phyloP scores from a whole-genome alignment of 1,284 basidiomycete species.

The Ceratobasidium sp. region DNA sequence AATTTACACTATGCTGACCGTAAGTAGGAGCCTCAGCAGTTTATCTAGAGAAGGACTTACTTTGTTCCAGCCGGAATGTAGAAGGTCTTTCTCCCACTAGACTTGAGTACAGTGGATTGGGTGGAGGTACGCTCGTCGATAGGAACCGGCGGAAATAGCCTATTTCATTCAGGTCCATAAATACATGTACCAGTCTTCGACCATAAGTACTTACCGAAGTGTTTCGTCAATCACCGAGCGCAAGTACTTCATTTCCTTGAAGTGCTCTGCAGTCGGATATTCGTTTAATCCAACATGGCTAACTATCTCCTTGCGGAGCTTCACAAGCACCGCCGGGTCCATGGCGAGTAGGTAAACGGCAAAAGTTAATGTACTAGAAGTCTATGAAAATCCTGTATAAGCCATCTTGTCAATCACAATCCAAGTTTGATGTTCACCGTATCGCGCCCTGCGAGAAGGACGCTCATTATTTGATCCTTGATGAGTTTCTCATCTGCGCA shows the following conservation, averaged over 20 bases:
- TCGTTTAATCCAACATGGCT: conserved; percentile 25
- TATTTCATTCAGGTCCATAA: conserved; percentile 16
- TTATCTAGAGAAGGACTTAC: conserved; percentile 52
- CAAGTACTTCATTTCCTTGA: conserved; percentile 45
- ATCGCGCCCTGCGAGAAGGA: conserved; percentile 22
- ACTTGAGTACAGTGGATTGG: conserved; percentile 46
- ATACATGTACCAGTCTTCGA: background rate
- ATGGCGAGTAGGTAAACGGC: conserved; percentile 48
- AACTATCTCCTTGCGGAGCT: conserved; percentile 48
- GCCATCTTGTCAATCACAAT: background rate
- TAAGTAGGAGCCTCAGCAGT: background rate
- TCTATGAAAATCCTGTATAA: background rate
- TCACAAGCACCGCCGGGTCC: conserved; percentile 41
- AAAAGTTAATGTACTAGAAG: conserved; percentile 44
- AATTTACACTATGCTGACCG: conserved; percentile 55
- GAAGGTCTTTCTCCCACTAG: conserved; percentile 58
- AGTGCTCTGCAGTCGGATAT: conserved; percentile 41
- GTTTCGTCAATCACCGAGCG: conserved; percentile 13
- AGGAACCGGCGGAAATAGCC: conserved; percentile 68
- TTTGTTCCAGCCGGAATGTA: conserved; percentile 65
- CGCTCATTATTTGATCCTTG: conserved; percentile 16
- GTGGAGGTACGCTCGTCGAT: conserved; percentile 11
- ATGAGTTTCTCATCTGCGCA: background rate
- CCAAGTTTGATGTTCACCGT: background rate
- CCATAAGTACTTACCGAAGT: conserved; percentile 14